Evolutionary conservation across 805 yeast genomes (phyloP).

Genomic region (Cyberlindnera meyerae): DNA sequence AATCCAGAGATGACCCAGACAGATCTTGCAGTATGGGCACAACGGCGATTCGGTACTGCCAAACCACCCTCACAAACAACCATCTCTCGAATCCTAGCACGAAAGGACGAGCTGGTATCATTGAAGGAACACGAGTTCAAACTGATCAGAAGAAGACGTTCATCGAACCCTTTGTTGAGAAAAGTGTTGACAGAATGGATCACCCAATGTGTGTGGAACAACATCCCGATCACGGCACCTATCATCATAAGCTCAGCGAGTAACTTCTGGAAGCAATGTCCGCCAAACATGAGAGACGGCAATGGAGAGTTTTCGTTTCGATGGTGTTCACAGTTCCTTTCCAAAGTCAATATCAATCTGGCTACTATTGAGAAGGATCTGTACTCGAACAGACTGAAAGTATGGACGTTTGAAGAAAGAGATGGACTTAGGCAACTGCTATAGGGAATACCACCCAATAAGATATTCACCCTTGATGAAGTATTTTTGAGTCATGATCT

Average conservation of each 20-base stretch:
- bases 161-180: conserved; percentile 50
- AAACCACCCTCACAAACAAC: conserved; percentile 66
- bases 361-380: conserved; percentile 41
- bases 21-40: conserved; percentile 63
- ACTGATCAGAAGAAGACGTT: conserved; percentile 41
- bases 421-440: conserved; percentile 41
- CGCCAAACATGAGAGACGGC: conserved; percentile 51
- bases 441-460: conserved; percentile 42
- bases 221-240: conserved; percentile 59
- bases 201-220: conserved; percentile 62
- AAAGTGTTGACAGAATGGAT: conserved; percentile 67
- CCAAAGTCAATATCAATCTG: conserved; percentile 48
- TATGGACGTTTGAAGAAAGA: conserved; percentile 60
- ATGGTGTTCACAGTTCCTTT: conserved; percentile 46
- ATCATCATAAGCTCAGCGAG: conserved; percentile 59
- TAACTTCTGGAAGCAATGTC: conserved; percentile 58
- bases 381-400: conserved; percentile 39
- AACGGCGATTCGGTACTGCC: conserved; percentile 43
- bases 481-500: conserved; percentile 53
- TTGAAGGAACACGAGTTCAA: conserved; percentile 47
- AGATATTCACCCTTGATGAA: conserved; percentile 58
- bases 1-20: conserved; percentile 64
- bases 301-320: conserved; percentile 61
- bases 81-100: conserved; percentile 54
- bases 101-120: conserved; percentile 48